A percentile compares a stretch with the other conserved stretches of the same genome.
Evolutionary conservation across 2,329 filamentous ascomycete genomes (phyloP).

Genomic region (Aspergillus pseudonomiae): DNA sequence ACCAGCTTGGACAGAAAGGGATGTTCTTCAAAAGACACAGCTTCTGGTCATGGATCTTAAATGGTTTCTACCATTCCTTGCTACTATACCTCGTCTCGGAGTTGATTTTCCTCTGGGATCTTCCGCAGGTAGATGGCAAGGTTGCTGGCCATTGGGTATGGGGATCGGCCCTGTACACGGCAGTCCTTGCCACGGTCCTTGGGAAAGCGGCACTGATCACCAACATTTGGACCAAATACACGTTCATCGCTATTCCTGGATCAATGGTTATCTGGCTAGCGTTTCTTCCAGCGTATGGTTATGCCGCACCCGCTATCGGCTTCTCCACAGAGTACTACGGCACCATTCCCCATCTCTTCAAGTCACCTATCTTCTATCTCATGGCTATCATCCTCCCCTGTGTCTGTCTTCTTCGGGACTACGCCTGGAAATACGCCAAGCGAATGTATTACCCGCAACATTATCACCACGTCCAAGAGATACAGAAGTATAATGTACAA

Average conservation of each 20-base stretch:
- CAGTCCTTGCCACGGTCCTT: slow-evolving; percentile 89
- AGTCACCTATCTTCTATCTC: slow-evolving; percentile 85
- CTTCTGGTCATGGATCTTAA: slow-evolving; percentile 89
- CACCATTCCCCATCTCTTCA: slow-evolving; percentile 77
- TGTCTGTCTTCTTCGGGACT: slow-evolving; percentile 83
- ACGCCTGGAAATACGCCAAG: slow-evolving; percentile 96
- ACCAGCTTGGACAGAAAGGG: slow-evolving; percentile 89
- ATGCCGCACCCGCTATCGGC: slow-evolving; percentile 76
- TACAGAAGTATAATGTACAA: slow-evolving; percentile 99
- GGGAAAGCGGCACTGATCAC: slow-evolving; percentile 94
- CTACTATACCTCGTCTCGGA: slow-evolving; percentile 86
- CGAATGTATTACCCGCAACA: slow-evolving; percentile 95
- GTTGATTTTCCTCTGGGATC: slow-evolving; percentile 79
- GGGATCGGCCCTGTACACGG: slow-evolving; percentile 92
- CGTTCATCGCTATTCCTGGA: slow-evolving; percentile 90
- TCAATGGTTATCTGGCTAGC: slow-evolving; percentile 89
- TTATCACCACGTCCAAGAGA: slow-evolving; percentile 98
- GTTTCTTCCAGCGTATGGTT: slow-evolving; percentile 86
- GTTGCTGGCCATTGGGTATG: slow-evolving; percentile 95
- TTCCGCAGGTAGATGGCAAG: slow-evolving; percentile 76
- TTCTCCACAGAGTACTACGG: slow-evolving; percentile 85
- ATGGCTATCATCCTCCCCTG: slow-evolving; percentile 80
- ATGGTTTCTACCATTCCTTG: slow-evolving; percentile 93
- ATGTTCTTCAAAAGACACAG: slow-evolving; percentile 91
- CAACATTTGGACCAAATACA: slow-evolving; percentile 99